Evolutionary conservation across 2,329 filamentous ascomycete species (phyloP), one percentile per base, ranked within the genome.

Genomic region (Paramyrothecium roridum): DNA sequence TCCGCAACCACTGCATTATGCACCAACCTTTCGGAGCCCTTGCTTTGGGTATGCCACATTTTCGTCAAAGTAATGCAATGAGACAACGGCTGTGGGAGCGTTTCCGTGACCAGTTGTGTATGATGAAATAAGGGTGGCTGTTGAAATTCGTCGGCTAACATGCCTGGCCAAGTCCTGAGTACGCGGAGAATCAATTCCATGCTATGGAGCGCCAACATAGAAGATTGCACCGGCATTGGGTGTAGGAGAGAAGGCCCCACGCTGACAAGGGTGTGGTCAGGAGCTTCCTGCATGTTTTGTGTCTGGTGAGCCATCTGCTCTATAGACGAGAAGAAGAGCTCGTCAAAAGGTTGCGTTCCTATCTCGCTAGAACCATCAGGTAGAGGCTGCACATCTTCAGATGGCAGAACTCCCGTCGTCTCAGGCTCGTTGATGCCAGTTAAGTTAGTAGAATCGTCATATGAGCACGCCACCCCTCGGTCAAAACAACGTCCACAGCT

Each of bases 11-110:
- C 13, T 3, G 33, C 26, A 51, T 21, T 40, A 8, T 51, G 49
- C 17, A 51, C 49, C 17, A 51, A 16, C 30, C 19, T 37, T 7
- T 17, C 49, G 3, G 49, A 51, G 2, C 49, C 49, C n/a, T 51
- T 20, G 30, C 26, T 20, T 40, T 51, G 49, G 4, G n/a, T 33
- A 19, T 51, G 26, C 49, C 49, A 51, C 49, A 51, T 51, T 30
- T 51, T 51, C n/a, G 49, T 51, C 30, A 51, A 16, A 30, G 49
- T 51, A 19, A 51, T 21, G 19, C 49, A 51, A 33, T 51, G 49
- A 11, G 49, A 51, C 30, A 51, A 16, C 11, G 49, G 49, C 30
- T 34, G 49, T 17, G 30, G 49, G 17, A 51, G 30, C 8, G 26
- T 11, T 19, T 11, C 23, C 8, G n/a, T 21, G 3, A n/a, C 30